Percentiles rank a stretch among this genome's conserved stretches.
Evolutionary conservation across 805 yeast species (phyloP).

Genomic region (Tetrapisispora fleetii): DNA sequence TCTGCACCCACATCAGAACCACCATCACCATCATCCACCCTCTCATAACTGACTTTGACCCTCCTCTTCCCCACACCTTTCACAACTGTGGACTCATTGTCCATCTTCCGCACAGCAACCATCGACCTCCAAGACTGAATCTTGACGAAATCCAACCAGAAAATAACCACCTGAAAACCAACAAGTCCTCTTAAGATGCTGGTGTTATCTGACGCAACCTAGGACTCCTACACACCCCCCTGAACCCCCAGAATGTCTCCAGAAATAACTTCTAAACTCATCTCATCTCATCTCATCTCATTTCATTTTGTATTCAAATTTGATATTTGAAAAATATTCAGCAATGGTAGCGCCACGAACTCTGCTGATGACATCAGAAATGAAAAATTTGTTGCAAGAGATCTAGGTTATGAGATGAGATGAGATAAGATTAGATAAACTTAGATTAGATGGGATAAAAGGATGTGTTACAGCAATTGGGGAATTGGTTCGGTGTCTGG

Average conservation of each 20-base stretch:
- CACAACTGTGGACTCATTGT: neutral
- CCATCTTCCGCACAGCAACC: neutral
- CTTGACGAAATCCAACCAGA: too few species aligned
- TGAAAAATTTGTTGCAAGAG: neutral
- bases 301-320: neutral
- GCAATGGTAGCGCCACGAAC: too few species aligned
- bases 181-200: too few species aligned
- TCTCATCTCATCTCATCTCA: neutral
- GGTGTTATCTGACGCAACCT: too few species aligned
- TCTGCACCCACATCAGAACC: slow-evolving; percentile 1
- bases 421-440: too few species aligned
- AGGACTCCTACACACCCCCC: too few species aligned
- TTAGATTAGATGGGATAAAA: too few species aligned
- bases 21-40: slow-evolving; percentile 18
- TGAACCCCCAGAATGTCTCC: neutral
- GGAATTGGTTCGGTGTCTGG: too few species aligned
- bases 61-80: slow-evolving; percentile 19
- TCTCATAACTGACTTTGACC: slow-evolving; percentile 13
- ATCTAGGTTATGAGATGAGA: slow-evolving; percentile 1
- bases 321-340: too few species aligned
- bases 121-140: too few species aligned
- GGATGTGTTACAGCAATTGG: too few species aligned
- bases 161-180: too few species aligned
- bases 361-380: neutral
- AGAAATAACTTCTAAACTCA: neutral